These are phyloP conservation scores for Olyra latifolia DNA, from an alignment of 176 grass and related monocot species.

Conservation along the genomic window DNA sequence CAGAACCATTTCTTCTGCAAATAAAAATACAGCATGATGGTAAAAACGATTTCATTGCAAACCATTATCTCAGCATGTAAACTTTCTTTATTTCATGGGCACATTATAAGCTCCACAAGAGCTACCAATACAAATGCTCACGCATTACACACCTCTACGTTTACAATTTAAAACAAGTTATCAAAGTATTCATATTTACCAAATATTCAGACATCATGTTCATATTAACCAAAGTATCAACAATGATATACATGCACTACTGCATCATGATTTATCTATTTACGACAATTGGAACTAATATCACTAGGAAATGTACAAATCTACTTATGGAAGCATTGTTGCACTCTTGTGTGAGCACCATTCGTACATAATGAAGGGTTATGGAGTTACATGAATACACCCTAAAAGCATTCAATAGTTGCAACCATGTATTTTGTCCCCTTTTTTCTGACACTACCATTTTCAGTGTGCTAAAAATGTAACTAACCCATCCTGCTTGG, in stretches of 20 bases:
- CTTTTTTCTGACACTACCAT: background rate
- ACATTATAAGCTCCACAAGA: background rate
- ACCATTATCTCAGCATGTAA: background rate
- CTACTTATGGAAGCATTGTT: background rate
- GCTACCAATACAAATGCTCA: background rate
- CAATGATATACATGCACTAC: background rate
- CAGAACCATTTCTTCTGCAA: conserved; percentile 41
- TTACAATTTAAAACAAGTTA: background rate
- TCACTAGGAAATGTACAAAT: background rate
- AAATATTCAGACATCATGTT: background rate
- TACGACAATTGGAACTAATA: background rate
- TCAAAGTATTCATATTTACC: background rate
- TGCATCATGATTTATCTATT: background rate
- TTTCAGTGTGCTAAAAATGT: background rate
- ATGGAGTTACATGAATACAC: background rate
- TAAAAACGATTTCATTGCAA: background rate
- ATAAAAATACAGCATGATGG: background rate
- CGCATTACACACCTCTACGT: background rate
- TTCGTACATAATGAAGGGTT: background rate
- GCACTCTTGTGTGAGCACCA: background rate
- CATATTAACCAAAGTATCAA: background rate
- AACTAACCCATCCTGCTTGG: background rate
- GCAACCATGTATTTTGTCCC: background rate
- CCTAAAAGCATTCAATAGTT: background rate
- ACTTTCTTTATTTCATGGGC: background rate